Percentiles rank a stretch among this genome's conserved stretches.
These are phyloP conservation scores for Dentiscutata heterogama DNA, from an alignment of 371 early-diverging fungal genomes.

Conservation along the genomic window DNA sequence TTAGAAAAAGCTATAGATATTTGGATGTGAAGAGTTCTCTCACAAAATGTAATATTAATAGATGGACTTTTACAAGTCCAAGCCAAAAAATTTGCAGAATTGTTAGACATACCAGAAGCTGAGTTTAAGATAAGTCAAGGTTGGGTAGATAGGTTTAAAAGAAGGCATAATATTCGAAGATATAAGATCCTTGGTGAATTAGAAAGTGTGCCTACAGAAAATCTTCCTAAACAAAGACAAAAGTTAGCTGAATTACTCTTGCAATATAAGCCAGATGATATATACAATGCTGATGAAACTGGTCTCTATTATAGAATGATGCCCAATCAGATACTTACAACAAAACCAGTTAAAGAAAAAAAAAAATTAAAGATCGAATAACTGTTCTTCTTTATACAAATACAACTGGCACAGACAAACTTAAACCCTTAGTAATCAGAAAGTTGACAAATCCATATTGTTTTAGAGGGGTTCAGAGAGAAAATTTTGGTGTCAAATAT, in stretches of 20 bases:
- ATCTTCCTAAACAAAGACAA: no score
- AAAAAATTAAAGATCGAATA: constrained; percentile 8
- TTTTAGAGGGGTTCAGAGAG: not conserved
- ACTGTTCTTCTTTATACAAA: not conserved
- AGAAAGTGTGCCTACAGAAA: no score
- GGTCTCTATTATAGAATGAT: not conserved
- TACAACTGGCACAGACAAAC: not conserved
- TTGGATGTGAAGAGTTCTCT: no score
- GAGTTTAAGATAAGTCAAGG: constrained; percentile 52
- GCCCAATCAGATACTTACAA: not conserved
- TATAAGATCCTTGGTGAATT: no score
- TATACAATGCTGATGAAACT: constrained; percentile 1
- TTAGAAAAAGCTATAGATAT: no score
- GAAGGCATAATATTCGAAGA: constrained; percentile 44
- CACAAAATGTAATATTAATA: no score
- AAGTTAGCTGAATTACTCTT: no score
- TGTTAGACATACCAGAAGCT: constrained; percentile 45
- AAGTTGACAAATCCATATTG: not conserved
- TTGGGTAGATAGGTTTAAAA: constrained; percentile 55
- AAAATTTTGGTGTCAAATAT: not conserved
- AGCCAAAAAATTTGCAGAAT: constrained; percentile 48
- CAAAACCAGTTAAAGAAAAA: not conserved
- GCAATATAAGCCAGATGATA: not conserved
- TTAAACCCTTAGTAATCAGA: not conserved
- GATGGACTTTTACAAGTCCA: constrained; percentile 45